Base-by-base conservation (phyloP, 1,139 yeast species). In the Taiozyma sp. region DNA sequence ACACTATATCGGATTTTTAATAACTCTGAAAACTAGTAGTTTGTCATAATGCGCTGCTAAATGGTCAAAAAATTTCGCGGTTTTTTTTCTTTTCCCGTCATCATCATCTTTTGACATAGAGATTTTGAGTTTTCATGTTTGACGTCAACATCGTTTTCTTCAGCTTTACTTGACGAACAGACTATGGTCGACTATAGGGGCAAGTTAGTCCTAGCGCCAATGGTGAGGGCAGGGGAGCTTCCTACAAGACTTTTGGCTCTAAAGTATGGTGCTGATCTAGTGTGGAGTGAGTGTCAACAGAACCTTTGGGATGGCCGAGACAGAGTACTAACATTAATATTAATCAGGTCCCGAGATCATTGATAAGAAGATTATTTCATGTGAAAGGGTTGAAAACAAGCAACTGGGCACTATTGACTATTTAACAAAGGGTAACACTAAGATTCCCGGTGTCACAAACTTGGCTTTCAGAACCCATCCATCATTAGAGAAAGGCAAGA, bases 171-270 rank as follows among this genome's bases (percentile, higher is more conserved):
- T 6, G 8, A n/a, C 16, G 9, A 32, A 30, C 34, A 9, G 14
- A n/a, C 2, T 24, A 74, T 74, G 76, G 70, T 74, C 3, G 76
- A 74, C 44, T 83, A 78, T 63, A 71, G 78, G 36, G 93, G 96
- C 1, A 88, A 88, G 62, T 70, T 91, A 51, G 96, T 86, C 28
- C 77, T 92, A 45, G 98, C 98, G 0, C 98, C 98, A 1, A 92
- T 92, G 98, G 97, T 93, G 51, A 77, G 99, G 45, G 87, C 93
- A 45, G 96, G 98, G 14, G 99, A 93, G 70, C 78, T 93, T 19
- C 98, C 99, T 9, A 84, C 92, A 14, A 75, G 99, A 49, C 73
- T 92, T 12, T 67, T 92, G 59, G 83, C 97, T 0, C 73, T 93
- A 34, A 79, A 79, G 57, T 77, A 89, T 65, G 97, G 97, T 1